Conservation (phyloP, 257 asterid species). For the Haberlea rhodopensis region DNA sequence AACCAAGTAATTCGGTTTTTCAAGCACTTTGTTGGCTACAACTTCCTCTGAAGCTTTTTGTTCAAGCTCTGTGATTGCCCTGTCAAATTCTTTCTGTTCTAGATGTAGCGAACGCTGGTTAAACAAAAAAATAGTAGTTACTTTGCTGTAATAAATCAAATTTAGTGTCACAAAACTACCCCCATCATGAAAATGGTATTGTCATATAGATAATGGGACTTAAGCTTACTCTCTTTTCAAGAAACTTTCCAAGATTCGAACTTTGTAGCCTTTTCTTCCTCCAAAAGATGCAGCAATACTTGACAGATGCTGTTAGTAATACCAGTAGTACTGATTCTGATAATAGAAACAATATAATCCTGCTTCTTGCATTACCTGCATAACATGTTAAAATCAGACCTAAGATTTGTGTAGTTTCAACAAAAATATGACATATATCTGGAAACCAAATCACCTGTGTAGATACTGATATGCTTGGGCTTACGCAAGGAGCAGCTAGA, state of each 20-base stretch:
- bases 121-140: not conserved
- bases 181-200: not conserved
- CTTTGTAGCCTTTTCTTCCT: slow-evolving; percentile 78
- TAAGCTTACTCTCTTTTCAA: slow-evolving; percentile 78
- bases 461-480: slow-evolving; percentile 40
- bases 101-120: slow-evolving; percentile 68
- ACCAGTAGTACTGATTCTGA: slow-evolving; percentile 64
- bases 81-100: slow-evolving; percentile 67
- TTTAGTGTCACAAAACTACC: not conserved
- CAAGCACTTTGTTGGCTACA: slow-evolving; percentile 44
- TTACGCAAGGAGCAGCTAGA: slow-evolving; percentile 67
- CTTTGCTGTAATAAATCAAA: not conserved
- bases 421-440: slow-evolving; percentile 5
- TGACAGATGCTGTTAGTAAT: slow-evolving; percentile 48
- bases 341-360: slow-evolving; percentile 53
- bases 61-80: slow-evolving; percentile 66
- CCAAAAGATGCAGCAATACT: slow-evolving; percentile 73
- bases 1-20: slow-evolving; percentile 51
- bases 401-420: not conserved
- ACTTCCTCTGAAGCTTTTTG: slow-evolving; percentile 55
- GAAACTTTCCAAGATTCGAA: slow-evolving; percentile 64
- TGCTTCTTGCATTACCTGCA: slow-evolving; percentile 69
- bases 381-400: slow-evolving; percentile 3
- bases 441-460: slow-evolving; percentile 46
- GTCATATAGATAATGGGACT: not conserved